Evolutionary conservation across 2,329 filamentous ascomycete species (phyloP).

Genomic region (Bipolaris cookei): DNA sequence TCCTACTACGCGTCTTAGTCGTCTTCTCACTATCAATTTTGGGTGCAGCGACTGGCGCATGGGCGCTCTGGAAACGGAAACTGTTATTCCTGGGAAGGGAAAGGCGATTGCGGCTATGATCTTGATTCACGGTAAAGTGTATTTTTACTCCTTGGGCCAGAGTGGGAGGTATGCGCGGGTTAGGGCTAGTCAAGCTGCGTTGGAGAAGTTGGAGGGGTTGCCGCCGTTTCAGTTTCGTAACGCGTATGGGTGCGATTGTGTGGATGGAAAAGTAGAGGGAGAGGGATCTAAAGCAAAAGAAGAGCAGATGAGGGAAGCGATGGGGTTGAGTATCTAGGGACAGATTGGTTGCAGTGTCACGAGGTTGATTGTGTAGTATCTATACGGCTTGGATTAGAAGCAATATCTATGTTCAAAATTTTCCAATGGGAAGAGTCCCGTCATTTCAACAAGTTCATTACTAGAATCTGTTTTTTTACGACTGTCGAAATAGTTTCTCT

Average conservation of each 20-base stretch:
- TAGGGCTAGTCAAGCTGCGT: conserved; percentile 65
- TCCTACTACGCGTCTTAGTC: conserved; percentile 74
- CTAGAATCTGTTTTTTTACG: neutral
- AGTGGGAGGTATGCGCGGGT: conserved; percentile 77
- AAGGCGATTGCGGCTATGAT: conserved; percentile 70
- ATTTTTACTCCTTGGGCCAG: conserved; percentile 66
- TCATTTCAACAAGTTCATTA: neutral
- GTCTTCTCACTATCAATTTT: conserved; percentile 68
- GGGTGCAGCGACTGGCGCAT: conserved; percentile 67
- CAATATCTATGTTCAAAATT: neutral
- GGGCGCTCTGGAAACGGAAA: conserved; percentile 44
- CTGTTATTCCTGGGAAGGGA: conserved; percentile 54
- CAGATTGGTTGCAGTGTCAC: neutral
- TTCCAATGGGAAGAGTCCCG: neutral
- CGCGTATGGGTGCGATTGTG: conserved; percentile 70
- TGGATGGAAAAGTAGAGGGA: conserved; percentile 20
- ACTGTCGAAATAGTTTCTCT: neutral
- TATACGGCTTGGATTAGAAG: neutral
- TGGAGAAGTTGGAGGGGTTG: conserved; percentile 59
- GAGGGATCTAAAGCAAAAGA: conserved; percentile 9
- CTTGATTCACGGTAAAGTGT: conserved; percentile 73
- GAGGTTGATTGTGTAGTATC: neutral
- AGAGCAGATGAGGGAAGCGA: conserved; percentile 24
- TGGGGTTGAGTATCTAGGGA: conserved; percentile 27
- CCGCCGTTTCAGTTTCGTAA: conserved; percentile 64